Evolutionary conservation across 2,329 filamentous ascomycete genomes (phyloP), one percentile per base, ranked within the genome.

Genomic region (Raffaelea arxii): DNA sequence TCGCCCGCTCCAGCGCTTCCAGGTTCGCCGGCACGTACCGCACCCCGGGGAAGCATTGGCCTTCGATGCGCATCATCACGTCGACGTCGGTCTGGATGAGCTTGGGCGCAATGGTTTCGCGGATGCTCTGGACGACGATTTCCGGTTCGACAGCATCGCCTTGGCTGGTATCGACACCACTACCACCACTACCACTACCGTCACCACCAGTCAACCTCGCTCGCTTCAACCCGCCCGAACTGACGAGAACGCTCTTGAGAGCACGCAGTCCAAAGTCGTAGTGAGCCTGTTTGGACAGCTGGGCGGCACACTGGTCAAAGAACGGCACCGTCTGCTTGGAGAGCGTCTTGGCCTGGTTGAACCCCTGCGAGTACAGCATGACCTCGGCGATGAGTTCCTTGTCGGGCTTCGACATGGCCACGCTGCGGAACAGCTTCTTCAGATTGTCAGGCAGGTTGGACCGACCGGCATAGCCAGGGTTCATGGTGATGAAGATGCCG

Each of bases 401-500:
- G 72, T 98, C 94, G 1, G 92, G 92, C 67, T 97, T 98, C 11
- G 92, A 98, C 92, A 99, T 99, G 52, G 92, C 92, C 44, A 99
- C 90, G 59, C 92, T 98, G 62, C 94, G 84, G 80, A 99, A 99
- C 36, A 99, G 74, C 68, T 98, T 99, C 80, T 99, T 99, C 70
- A 99, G 67, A 64, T 99, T 99, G 68, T 99, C 92, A 2, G 92
- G 92, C 59, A 99, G 70, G 66, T 98, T 98, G 43, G 92, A 99
- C 66, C 92, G 87, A 48, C 92, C 92, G 45, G 92, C 92, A 67
- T 99, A 99, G 44, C 92, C 92, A 63, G 92, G 92, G 65, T 99
- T 99, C 94, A 99, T 98, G 35, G 92, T 99, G 63, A 99, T 98
- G 71, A 99, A 99, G 62, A 99, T 92, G 56, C 92, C 92, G 43